Percentiles rank a stretch among this genome's conserved stretches.
These are phyloP conservation scores for Coelastrella sp. DNA, from an alignment of 139 green algal genomes.

Conservation along the genomic window DNA sequence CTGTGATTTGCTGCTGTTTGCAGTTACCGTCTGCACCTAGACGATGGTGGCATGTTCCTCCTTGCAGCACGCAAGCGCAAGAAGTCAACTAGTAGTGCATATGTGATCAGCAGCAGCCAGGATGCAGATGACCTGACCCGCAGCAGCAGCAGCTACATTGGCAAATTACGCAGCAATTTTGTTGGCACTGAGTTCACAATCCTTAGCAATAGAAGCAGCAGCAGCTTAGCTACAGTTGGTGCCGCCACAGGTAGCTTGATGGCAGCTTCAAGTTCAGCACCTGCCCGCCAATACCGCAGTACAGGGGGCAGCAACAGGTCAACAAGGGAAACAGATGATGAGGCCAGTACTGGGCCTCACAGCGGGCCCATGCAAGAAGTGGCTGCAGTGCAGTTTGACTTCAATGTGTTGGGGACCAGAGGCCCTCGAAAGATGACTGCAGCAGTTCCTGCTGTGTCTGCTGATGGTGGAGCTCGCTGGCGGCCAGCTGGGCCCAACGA, in stretches of 20 bases:
- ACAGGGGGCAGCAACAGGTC: neutral
- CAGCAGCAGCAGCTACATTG: slow-evolving; percentile 73
- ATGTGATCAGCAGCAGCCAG: slow-evolving; percentile 91
- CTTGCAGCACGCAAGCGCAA: slow-evolving; percentile 90
- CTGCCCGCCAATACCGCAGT: neutral
- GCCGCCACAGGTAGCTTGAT: neutral
- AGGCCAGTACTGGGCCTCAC: neutral
- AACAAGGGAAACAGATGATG: neutral
- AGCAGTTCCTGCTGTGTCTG: slow-evolving; percentile 61
- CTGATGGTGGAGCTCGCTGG: neutral
- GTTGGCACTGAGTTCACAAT: slow-evolving; percentile 94
- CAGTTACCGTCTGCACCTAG: slow-evolving; percentile 74
- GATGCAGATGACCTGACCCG: slow-evolving; percentile 71
- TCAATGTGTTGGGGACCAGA: slow-evolving; percentile 94
- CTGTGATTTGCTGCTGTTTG: neutral
- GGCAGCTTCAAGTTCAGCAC: neutral
- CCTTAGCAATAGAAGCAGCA: slow-evolving; percentile 46
- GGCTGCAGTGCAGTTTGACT: slow-evolving; percentile 84
- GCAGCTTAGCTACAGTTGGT: neutral
- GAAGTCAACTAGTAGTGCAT: slow-evolving; percentile 84
- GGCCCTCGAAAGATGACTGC: slow-evolving; percentile 93
- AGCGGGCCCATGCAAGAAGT: slow-evolving; percentile 67
- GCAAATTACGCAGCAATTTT: slow-evolving; percentile 93
- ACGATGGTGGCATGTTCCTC: slow-evolving; percentile 83
- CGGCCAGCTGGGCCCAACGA: slow-evolving; percentile 42